Conservation (phyloP, 225 moss, liverwort and hornwort species). For the Straminergon stramineum region DNA sequence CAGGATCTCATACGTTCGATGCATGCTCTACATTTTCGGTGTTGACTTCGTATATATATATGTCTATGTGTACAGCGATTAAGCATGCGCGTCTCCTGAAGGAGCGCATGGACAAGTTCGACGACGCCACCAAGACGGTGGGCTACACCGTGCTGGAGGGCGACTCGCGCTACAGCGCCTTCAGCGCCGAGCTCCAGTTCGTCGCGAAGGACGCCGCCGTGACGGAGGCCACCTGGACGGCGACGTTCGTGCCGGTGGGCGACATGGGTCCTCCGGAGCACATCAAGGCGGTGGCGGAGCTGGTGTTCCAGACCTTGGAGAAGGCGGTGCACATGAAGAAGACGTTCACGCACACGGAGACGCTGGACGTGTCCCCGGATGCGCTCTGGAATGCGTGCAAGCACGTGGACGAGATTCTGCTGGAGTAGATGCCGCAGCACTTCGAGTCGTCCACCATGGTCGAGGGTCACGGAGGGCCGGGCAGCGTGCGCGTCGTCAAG, state of each 20-base stretch:
- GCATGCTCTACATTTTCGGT: background rate
- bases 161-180: slow-evolving; percentile 15
- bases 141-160: slow-evolving; percentile 18
- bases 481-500: slow-evolving; percentile 9
- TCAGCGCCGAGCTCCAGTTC: slow-evolving; percentile 10
- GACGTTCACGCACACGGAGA: background rate
- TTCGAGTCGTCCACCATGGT: background rate
- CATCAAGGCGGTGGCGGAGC: background rate
- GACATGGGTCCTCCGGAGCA: slow-evolving; percentile 9
- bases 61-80: background rate
- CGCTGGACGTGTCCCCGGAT: background rate
- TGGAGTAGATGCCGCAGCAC: background rate
- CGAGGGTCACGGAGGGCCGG: slow-evolving; percentile 3
- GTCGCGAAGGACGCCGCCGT: background rate
- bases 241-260: background rate
- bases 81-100: background rate
- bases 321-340: background rate
- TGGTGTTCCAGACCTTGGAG: slow-evolving; percentile 11
- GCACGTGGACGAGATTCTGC: slow-evolving; percentile 4
- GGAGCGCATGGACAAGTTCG: slow-evolving; percentile 29
- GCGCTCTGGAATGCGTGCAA: background rate
- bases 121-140: slow-evolving; percentile 17
- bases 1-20: background rate
- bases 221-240: slow-evolving; percentile 15
- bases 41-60: too few species aligned